Evolutionary conservation across 352 stramenopile genomes (phyloP), one percentile per base, ranked within the genome.

Genomic region (Peronospora farinosa): DNA sequence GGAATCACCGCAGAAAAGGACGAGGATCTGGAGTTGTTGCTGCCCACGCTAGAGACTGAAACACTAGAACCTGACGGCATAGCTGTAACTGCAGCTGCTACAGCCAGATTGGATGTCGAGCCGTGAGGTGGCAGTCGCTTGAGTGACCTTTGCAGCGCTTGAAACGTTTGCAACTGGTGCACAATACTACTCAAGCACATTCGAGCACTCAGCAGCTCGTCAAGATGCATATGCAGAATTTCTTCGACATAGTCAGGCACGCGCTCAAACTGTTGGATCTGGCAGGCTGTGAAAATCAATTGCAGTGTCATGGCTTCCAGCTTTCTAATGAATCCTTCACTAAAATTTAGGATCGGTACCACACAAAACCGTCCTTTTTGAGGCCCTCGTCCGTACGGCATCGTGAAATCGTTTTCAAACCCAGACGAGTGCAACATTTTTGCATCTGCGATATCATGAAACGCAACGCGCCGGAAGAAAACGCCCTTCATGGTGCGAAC

Each of bases 311-410:
- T 75, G 0, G 47, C 43, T 46, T 92, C 78, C 10, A 92, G 63
- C 25, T 75, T 75, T 38, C 76, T 41, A 16, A 89, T 88, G 36
- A 88, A 83, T 9, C 70, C 63, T 52, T 88, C 76, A n/a, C 72
- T 80, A 47, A 92, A 92, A 49, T 92, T 92, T 16, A 92, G 42
- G 27, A 92, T 86, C 11, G 80, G 80, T 7, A 92, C 76, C 33
- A 92, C 61, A 19, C 67, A 88, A 43, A 85, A 92, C 8, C 65
- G 65, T 0, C 66, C 68, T 11, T 63, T 72, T 36, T 60, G 55
- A 16, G 42, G 21, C 39, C 56, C 53, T 49, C 60, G 54, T 1
- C 40, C 42, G n/a, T 61, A 57, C 3, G 51, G 55, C 41, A 63
- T 57, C 9, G 53, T 55, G 23, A 72, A 68, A 23, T 66, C 56